Conservation (phyloP, 768 basidiomycete species). For the Chlorophyllum brunneum region DNA sequence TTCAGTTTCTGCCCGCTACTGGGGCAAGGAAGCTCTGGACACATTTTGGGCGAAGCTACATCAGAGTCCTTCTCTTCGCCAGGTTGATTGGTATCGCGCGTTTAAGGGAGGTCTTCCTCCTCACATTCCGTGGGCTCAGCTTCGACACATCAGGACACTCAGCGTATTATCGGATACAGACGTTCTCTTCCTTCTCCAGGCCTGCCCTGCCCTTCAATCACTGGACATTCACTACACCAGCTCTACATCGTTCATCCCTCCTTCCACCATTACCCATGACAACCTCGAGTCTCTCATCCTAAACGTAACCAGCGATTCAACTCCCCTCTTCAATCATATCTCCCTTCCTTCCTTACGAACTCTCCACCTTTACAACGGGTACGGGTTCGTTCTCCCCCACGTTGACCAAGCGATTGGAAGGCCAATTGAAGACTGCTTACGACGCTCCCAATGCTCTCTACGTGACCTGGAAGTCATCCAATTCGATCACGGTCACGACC, state of each 20-base stretch:
- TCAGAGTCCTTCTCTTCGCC: background rate
- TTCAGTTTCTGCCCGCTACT: background rate
- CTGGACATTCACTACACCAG: background rate
- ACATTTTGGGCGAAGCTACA: conserved; percentile 7
- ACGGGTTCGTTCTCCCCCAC: background rate
- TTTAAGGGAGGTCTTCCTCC: background rate
- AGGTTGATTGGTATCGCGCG: background rate
- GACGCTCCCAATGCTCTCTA: background rate
- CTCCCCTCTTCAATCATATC: background rate
- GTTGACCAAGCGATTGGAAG: background rate
- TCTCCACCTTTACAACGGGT: background rate
- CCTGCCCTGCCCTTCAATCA: background rate
- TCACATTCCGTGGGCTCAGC: conserved; percentile 5
- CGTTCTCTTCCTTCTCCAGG: conserved; percentile 3
- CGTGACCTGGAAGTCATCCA: background rate
- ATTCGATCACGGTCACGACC: background rate
- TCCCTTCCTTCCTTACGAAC: background rate
- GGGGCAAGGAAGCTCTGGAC: background rate
- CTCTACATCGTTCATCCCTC: background rate
- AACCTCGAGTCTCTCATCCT: background rate
- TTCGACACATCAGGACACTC: background rate
- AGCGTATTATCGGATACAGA: background rate
- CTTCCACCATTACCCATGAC: background rate
- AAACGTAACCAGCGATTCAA: background rate
- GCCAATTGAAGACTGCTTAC: background rate